phyloP scores from a whole-genome alignment of 2,329 filamentous ascomycete species.

The Leptoxyphium fumago region DNA sequence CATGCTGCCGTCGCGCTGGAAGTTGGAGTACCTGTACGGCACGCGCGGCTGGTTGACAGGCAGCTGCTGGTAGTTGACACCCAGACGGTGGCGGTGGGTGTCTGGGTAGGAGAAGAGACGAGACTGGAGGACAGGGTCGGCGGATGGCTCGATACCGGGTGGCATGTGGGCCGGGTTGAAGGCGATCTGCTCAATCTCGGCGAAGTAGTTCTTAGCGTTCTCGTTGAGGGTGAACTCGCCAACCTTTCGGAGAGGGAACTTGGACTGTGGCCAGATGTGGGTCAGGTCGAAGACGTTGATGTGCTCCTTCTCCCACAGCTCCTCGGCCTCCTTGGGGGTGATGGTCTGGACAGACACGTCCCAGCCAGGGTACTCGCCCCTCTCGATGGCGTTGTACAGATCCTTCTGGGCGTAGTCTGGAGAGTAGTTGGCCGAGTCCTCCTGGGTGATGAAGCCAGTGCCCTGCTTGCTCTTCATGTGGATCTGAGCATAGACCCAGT shows the following conservation, averaged over 20 bases:
- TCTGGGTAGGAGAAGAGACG: conserved; percentile 59
- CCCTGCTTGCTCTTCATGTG: conserved; percentile 41
- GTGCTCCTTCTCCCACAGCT: conserved; percentile 36
- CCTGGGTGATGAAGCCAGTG: conserved; percentile 37
- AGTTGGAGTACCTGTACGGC: conserved; percentile 46
- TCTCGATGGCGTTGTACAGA: conserved; percentile 36
- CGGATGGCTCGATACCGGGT: conserved; percentile 53
- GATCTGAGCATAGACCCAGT: conserved; percentile 39
- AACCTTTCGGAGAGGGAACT: conserved; percentile 39
- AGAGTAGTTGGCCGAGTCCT: conserved; percentile 34
- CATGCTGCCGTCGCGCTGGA: conserved; percentile 61
- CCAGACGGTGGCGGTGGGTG: conserved; percentile 43
- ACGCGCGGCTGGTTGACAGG: conserved; percentile 38
- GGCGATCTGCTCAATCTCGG: conserved; percentile 54
- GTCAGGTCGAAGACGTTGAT: conserved; percentile 42
- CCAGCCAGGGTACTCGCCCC: conserved; percentile 38
- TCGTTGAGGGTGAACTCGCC: conserved; percentile 39
- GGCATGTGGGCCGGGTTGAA: conserved; percentile 55
- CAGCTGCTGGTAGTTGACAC: conserved; percentile 45
- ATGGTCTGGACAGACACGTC: conserved; percentile 37
- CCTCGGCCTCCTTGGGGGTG: conserved; percentile 37
- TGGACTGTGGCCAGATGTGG: conserved; percentile 38
- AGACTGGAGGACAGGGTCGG: conserved; percentile 54
- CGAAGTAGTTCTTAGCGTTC: conserved; percentile 46
- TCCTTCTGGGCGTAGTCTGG: conserved; percentile 41